Evolutionary conservation across 2,329 filamentous ascomycete genomes (phyloP).

Genomic region (Zasmidium citrigriseum): DNA sequence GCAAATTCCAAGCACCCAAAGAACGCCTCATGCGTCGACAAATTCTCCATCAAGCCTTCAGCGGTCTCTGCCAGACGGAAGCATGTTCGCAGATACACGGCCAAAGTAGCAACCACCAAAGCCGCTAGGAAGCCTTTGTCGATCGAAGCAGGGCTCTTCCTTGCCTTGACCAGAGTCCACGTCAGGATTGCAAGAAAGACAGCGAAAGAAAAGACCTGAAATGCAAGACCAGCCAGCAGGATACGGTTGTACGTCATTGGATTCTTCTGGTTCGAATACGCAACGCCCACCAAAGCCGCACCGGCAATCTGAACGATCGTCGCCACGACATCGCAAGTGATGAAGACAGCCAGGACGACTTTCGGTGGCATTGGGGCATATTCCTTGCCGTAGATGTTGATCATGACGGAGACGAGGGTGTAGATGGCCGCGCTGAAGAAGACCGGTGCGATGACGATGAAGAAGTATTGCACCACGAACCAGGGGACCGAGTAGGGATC

Average conservation of each 20-base stretch:
- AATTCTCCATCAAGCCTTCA: constrained; percentile 47
- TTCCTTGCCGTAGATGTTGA: constrained; percentile 45
- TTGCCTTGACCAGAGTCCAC: constrained; percentile 45
- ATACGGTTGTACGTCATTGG: constrained; percentile 57
- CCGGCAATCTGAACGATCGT: constrained; percentile 57
- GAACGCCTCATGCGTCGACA: constrained; percentile 54
- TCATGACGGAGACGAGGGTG: constrained; percentile 55
- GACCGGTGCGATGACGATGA: constrained; percentile 61
- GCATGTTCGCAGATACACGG: constrained; percentile 55
- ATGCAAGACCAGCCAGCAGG: constrained; percentile 55
- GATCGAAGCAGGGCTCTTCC: constrained; percentile 29
- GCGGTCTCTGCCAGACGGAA: constrained; percentile 59
- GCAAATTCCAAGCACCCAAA: constrained; percentile 58
- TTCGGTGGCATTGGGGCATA: constrained; percentile 50
- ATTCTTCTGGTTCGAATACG: constrained; percentile 51
- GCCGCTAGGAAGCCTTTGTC: constrained; percentile 45
- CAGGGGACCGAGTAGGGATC: constrained; percentile 57
- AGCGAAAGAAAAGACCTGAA: constrained; percentile 56
- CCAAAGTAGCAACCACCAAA: constrained; percentile 48
- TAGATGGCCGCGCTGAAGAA: constrained; percentile 60
- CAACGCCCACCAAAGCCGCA: constrained; percentile 55
- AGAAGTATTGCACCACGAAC: constrained; percentile 62
- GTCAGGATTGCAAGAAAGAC: constrained; percentile 49
- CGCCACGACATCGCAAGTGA: constrained; percentile 55
- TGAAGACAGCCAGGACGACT: constrained; percentile 56